Evolutionary conservation across 495 filamentous ascomycete species (phyloP).

Genomic region (Chaetomium fimeti): DNA sequence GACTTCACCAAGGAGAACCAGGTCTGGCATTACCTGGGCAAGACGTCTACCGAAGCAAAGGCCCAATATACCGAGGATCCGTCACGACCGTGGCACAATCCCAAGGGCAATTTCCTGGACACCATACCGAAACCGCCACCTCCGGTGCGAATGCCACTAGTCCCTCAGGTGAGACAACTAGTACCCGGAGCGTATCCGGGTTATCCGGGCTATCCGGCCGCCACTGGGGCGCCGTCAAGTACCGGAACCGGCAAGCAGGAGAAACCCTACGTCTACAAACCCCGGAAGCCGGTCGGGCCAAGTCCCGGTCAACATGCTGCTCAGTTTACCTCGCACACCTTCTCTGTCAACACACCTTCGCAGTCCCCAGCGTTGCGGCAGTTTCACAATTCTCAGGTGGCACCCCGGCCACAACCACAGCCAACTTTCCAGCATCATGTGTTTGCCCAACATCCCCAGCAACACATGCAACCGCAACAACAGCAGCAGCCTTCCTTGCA

Average conservation of each 20-base stretch:
- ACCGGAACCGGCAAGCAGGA: slow-evolving; percentile 30
- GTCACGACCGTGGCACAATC: slow-evolving; percentile 52
- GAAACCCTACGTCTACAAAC: slow-evolving; percentile 57
- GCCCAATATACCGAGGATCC: slow-evolving; percentile 88
- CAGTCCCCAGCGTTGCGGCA: slow-evolving; percentile 21
- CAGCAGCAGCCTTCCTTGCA: slow-evolving; percentile 16
- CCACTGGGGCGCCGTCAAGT: slow-evolving; percentile 9
- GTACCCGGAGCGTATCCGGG: slow-evolving; percentile 23
- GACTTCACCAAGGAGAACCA: slow-evolving; percentile 67
- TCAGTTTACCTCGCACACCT: slow-evolving; percentile 43
- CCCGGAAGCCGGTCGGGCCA: slow-evolving; percentile 42
- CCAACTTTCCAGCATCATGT: slow-evolving; percentile 21
- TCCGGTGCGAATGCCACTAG: slow-evolving; percentile 26
- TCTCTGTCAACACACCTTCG: slow-evolving; percentile 35
- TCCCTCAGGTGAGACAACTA: slow-evolving; percentile 26
- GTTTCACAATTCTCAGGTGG: slow-evolving; percentile 20
- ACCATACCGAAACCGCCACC: slow-evolving; percentile 55
- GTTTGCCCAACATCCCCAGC: slow-evolving; percentile 14
- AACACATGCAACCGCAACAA: slow-evolving; percentile 22
- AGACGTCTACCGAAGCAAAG: slow-evolving; percentile 84
- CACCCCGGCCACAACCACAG: slow-evolving; percentile 20
- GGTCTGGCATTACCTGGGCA: slow-evolving; percentile 87
- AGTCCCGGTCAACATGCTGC: slow-evolving; percentile 26
- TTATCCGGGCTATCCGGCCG: neutral
- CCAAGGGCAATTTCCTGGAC: slow-evolving; percentile 62